Base-by-base conservation (phyloP, 2,329 filamentous ascomycete species). In the Fonsecaea nubica region DNA sequence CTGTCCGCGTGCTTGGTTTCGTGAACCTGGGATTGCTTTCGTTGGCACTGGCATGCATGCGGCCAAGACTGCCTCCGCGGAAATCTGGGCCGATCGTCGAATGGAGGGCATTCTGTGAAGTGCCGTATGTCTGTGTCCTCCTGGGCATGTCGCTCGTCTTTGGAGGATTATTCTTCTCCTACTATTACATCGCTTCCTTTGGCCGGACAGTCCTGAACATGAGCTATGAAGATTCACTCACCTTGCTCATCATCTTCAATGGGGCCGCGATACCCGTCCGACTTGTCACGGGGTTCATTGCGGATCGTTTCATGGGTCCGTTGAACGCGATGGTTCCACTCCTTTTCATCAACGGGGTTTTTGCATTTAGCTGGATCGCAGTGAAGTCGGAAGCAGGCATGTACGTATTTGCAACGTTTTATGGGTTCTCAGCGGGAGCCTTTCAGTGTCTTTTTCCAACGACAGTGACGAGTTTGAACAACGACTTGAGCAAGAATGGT, bases 361-460 rank as follows among this genome's bases (percentile, higher is more conserved):
- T 84, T 21, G 72, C 81, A 1, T 85, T 85, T 65, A 80, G 79
- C 70, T 92, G 89, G 89, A 84, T 86, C 18, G 84, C 81, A 1
- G 85, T 92, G 6, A 68, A 75, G 1, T 77, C 78, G 15, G 75
- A 82, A 0, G 57, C 77, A 0, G 83, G 84, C 0, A 77, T 92
- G 33, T 91, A 90, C 72, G 81, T 80, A 0, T 92, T 90, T 83
- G 79, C 85, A 0, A 78, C 82, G 0, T 81, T 89, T 64, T 91
- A 90, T 73, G 90, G 90, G 1, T 81, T 91, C 58, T 84, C 84
- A 1, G 87, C 84, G 0, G 89, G 88, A 0, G 87, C 83, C 0
- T 85, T 91, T 60, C 89, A 91, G 76, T 84, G 84, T 10, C 75
- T 92, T 10, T 91, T 91, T 71, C 89, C 90, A 0, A 87, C 88